phyloP scores from a whole-genome alignment of 345 rosid species.

The Noccaea caerulescens region DNA sequence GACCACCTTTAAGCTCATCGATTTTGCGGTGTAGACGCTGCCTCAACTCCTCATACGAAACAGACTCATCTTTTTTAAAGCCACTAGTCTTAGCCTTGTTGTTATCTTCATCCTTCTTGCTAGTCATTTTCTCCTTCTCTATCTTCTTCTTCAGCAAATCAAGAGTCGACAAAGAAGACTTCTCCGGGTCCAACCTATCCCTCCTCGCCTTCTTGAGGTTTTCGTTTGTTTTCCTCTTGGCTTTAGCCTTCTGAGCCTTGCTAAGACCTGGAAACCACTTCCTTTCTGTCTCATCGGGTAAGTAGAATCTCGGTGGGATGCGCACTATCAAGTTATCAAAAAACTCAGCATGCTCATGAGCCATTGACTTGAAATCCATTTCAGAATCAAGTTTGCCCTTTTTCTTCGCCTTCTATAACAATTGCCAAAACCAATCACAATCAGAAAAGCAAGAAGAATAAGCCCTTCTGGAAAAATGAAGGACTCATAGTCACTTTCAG shows the following conservation, averaged over 20 bases:
- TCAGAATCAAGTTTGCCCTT: constrained; percentile 33
- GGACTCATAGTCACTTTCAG: constrained; percentile 6
- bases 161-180: constrained; percentile 56
- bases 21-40: constrained; percentile 68
- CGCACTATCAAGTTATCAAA: constrained; percentile 79
- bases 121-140: constrained; percentile 61
- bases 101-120: constrained; percentile 52
- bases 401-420: constrained; percentile 57
- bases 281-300: constrained; percentile 77
- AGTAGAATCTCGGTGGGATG: constrained; percentile 87
- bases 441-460: constrained; percentile 15
- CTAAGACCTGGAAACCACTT: constrained; percentile 84
- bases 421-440: constrained; percentile 30
- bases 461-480: neutral
- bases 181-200: constrained; percentile 76
- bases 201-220: constrained; percentile 85
- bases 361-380: constrained; percentile 49
- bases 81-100: constrained; percentile 34
- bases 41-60: constrained; percentile 79
- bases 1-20: constrained; percentile 66
- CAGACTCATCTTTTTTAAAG: constrained; percentile 46
- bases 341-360: constrained; percentile 59
- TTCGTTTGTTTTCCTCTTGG: constrained; percentile 65
- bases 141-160: constrained; percentile 68
- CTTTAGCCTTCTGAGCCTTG: constrained; percentile 65